phyloP scores from a whole-genome alignment of 108 stramenopile genomes.

The Poteriospumella lacustris region DNA sequence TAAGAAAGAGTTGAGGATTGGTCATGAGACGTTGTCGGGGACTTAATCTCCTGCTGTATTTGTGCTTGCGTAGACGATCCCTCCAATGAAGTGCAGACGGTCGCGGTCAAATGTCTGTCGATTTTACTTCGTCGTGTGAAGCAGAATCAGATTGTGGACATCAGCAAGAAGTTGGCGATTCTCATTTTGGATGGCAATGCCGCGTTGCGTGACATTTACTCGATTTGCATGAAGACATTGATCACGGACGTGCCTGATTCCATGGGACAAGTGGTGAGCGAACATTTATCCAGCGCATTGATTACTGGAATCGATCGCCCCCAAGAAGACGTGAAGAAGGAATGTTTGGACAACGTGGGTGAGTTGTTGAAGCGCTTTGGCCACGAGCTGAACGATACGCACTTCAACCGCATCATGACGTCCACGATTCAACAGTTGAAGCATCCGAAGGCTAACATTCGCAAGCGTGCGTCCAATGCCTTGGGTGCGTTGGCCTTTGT shows the following conservation, averaged over 20 bases:
- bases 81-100: slow-evolving; percentile 90
- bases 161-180: slow-evolving; percentile 73
- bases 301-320: slow-evolving; percentile 63
- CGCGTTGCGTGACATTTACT: slow-evolving; percentile 91
- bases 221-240: slow-evolving; percentile 92
- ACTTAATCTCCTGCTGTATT: neutral
- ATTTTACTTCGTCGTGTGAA: slow-evolving; percentile 86
- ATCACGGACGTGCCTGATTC: slow-evolving; percentile 75
- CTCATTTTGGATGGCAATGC: slow-evolving; percentile 85
- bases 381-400: slow-evolving; percentile 44
- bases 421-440: slow-evolving; percentile 65
- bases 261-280: slow-evolving; percentile 73
- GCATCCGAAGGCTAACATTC: slow-evolving; percentile 54
- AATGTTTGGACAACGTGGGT: slow-evolving; percentile 76
- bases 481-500: slow-evolving; percentile 78
- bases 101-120: slow-evolving; percentile 90
- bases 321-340: slow-evolving; percentile 52
- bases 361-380: slow-evolving; percentile 85
- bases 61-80: slow-evolving; percentile 59
- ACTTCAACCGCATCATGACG: slow-evolving; percentile 72
- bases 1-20: neutral
- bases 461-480: slow-evolving; percentile 83
- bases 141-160: slow-evolving; percentile 71
- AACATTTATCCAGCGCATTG: slow-evolving; percentile 65
- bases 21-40: neutral